Conservation (phyloP, 2,329 filamentous ascomycete species). For the Sarocladium strictum region DNA sequence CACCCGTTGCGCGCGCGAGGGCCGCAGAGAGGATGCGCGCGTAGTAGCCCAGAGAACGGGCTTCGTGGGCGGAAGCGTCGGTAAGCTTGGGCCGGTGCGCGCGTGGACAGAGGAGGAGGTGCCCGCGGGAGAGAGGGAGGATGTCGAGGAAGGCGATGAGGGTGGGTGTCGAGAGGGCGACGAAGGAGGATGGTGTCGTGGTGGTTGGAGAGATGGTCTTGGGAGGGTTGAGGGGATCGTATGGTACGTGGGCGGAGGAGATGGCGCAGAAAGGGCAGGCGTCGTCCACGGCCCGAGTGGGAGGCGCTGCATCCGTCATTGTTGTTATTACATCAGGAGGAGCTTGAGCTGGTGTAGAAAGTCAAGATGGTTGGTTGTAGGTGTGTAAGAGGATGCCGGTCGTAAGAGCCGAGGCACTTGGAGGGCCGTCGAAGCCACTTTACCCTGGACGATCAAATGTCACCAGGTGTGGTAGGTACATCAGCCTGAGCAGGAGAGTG, state of each 20-base stretch:
- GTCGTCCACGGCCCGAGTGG: background rate
- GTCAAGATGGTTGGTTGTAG: background rate
- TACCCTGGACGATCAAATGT: too few species aligned
- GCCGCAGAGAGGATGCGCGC: constrained; percentile 69
- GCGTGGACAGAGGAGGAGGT: constrained; percentile 77
- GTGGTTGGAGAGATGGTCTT: constrained; percentile 25
- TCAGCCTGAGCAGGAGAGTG: too few species aligned
- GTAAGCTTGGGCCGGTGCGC: constrained; percentile 72
- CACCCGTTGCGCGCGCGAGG: constrained; percentile 61
- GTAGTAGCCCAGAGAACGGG: constrained; percentile 59
- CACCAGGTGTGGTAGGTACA: too few species aligned
- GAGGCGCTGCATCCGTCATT: background rate
- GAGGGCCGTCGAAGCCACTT: too few species aligned
- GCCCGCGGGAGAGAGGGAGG: constrained; percentile 76
- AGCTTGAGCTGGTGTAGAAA: too few species aligned
- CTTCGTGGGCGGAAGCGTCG: constrained; percentile 59
- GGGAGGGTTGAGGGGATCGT: constrained; percentile 38
- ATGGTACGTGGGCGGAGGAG: constrained; percentile 40
- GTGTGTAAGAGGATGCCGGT: background rate
- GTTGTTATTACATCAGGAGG: background rate
- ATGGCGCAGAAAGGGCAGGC: constrained; percentile 62
- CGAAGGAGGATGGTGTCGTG: constrained; percentile 42
- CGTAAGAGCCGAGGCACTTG: constrained; percentile 4
- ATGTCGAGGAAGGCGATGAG: constrained; percentile 91
- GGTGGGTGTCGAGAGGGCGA: constrained; percentile 72